Evolutionary conservation across 1,284 basidiomycete species (phyloP).

Genomic region (Cryptococcus hybrid): DNA sequence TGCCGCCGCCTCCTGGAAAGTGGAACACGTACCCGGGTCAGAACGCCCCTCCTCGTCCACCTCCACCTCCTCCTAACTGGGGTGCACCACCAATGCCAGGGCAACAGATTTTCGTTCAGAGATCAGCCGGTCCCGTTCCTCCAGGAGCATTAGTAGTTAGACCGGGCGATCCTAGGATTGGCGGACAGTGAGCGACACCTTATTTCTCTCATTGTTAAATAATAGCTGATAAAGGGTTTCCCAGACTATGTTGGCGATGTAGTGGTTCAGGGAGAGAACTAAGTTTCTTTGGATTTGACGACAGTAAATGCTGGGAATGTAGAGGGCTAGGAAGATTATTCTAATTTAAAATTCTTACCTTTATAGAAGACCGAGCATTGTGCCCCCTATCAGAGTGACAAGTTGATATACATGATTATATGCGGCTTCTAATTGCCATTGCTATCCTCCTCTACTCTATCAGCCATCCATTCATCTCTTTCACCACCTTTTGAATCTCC

Average conservation of each 20-base stretch:
- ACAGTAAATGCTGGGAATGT: conserved; percentile 34
- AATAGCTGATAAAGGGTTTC: not conserved
- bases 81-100: conserved; percentile 7
- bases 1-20: conserved; percentile 17
- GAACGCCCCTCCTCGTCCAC: conserved; percentile 11
- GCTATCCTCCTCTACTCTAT: no score
- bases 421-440: no score
- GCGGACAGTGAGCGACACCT: conserved; percentile 34
- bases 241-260: conserved; percentile 36
- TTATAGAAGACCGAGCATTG: no score
- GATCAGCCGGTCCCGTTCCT: conserved; percentile 17
- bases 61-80: conserved; percentile 15
- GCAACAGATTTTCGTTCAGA: conserved; percentile 19
- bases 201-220: not conserved
- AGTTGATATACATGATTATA: no score
- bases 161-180: conserved; percentile 47
- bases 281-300: conserved; percentile 42
- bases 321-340: conserved; percentile 41
- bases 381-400: no score
- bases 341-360: not conserved
- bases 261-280: conserved; percentile 36
- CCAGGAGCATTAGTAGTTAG: conserved; percentile 34
- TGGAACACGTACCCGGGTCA: conserved; percentile 36
- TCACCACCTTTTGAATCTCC: not conserved
- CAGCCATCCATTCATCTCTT: not conserved